Evolutionary conservation across 169 alveolate species (phyloP).

Genomic region (Eimeria falciformis): DNA sequence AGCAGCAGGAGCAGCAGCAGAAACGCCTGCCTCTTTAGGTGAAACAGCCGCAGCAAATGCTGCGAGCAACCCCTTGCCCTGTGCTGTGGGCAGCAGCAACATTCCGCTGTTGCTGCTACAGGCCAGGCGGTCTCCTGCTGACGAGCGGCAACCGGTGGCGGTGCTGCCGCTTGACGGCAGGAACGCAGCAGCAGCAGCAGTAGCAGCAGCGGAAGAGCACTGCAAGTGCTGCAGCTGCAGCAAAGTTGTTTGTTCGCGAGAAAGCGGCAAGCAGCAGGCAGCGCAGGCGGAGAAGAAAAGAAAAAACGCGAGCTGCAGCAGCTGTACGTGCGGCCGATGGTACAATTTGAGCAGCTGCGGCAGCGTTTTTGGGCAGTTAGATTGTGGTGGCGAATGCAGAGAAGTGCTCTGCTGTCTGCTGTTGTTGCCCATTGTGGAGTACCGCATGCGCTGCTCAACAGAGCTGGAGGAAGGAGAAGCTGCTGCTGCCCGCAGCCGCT

Average conservation of each 20-base stretch:
- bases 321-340: conserved; percentile 20
- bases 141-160: neutral
- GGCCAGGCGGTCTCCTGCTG: neutral
- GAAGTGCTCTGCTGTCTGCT: conserved; percentile 50
- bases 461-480: neutral
- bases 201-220: neutral
- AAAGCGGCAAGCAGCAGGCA: conserved; percentile 1
- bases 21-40: neutral
- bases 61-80: too few species aligned
- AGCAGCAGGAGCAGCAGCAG: neutral
- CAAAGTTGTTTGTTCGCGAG: neutral
- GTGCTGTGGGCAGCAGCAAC: conserved; percentile 4
- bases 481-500: neutral
- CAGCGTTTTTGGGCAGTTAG: neutral
- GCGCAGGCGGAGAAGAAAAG: neutral
- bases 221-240: conserved; percentile 32
- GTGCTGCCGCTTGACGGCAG: neutral
- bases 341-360: conserved; percentile 13
- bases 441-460: conserved; percentile 42
- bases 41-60: neutral
- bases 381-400: conserved; percentile 39
- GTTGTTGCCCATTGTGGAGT: conserved; percentile 44
- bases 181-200: conserved; percentile 37
- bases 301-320: neutral
- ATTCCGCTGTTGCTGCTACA: conserved; percentile 40